phyloP scores from a whole-genome alignment of 1,284 basidiomycete genomes.

The Fistulina hepatica region DNA sequence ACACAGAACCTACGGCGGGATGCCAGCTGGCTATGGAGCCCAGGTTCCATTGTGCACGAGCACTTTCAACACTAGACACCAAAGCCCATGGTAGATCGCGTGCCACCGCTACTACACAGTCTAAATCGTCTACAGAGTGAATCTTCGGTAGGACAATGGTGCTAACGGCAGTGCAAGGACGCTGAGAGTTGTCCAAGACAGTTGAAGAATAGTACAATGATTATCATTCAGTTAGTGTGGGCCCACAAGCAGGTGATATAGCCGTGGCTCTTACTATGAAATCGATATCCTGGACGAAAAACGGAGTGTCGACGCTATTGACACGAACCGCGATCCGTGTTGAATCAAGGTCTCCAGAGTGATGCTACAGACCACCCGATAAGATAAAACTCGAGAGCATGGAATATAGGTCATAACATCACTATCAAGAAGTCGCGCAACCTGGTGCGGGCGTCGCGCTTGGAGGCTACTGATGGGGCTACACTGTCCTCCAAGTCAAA shows the following conservation, averaged over 20 bases:
- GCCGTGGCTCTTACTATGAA: slow-evolving; percentile 39
- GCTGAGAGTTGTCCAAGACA: slow-evolving; percentile 27
- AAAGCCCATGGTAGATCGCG: slow-evolving; percentile 29
- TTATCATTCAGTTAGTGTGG: background rate
- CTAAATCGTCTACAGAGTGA: slow-evolving; percentile 54
- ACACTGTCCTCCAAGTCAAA: slow-evolving; percentile 85
- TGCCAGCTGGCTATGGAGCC: slow-evolving; percentile 58
- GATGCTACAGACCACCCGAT: slow-evolving; percentile 12
- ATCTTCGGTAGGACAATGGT: slow-evolving; percentile 75
- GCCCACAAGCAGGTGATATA: background rate
- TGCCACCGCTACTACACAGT: slow-evolving; percentile 45
- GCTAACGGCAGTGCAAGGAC: slow-evolving; percentile 35
- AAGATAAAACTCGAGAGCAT: slow-evolving; percentile 24
- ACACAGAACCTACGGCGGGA: slow-evolving; percentile 29
- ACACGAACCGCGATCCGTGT: slow-evolving; percentile 73
- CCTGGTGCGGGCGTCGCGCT: slow-evolving; percentile 47
- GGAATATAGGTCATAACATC: slow-evolving; percentile 8
- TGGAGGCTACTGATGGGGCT: slow-evolving; percentile 48
- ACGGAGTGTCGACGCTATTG: slow-evolving; percentile 64
- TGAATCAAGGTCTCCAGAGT: no score
- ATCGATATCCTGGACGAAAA: slow-evolving; percentile 61
- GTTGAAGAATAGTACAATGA: slow-evolving; percentile 7
- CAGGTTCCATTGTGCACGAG: slow-evolving; percentile 49
- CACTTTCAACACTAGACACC: slow-evolving; percentile 75
- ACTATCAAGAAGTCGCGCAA: slow-evolving; percentile 44